Evolutionary conservation across 176 grass and related monocot species (phyloP).

Genomic region (Lolium multiflorum): DNA sequence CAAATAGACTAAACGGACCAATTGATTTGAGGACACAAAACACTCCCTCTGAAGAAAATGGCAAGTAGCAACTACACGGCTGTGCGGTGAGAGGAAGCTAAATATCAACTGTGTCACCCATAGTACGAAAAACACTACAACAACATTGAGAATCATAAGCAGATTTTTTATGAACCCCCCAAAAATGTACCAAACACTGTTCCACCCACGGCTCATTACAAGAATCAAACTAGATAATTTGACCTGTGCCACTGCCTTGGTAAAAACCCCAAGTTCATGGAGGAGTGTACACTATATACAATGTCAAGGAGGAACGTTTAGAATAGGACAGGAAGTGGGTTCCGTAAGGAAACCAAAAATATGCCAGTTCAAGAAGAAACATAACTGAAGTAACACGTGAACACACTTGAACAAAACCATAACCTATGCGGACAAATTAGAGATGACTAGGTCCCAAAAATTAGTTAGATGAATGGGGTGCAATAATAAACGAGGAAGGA

Average conservation of each 20-base stretch:
- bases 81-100: not conserved
- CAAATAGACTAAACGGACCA: not conserved
- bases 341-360: not conserved
- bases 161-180: too few relatives aligned
- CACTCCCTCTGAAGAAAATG: not conserved
- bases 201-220: not conserved
- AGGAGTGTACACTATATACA: slow-evolving; percentile 12
- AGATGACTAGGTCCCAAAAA: not conserved
- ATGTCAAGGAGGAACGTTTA: not conserved
- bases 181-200: not conserved
- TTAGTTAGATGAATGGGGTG: slow-evolving; percentile 34
- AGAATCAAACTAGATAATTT: not conserved
- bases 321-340: not conserved
- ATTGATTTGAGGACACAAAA: not conserved
- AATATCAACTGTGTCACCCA: not conserved
- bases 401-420: slow-evolving; percentile 4
- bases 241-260: not conserved
- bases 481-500: slow-evolving; percentile 50
- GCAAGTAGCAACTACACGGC: not conserved
- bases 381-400: not conserved
- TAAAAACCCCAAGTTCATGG: slow-evolving; percentile 28
- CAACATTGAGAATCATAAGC: not conserved
- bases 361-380: not conserved
- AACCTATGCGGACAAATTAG: slow-evolving; percentile 28
- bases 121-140: not conserved